Percentiles rank a stretch among this genome's conserved stretches.
These are phyloP conservation scores for Yarrowia sp. DNA, from an alignment of 805 yeast species.

Conservation along the genomic window DNA sequence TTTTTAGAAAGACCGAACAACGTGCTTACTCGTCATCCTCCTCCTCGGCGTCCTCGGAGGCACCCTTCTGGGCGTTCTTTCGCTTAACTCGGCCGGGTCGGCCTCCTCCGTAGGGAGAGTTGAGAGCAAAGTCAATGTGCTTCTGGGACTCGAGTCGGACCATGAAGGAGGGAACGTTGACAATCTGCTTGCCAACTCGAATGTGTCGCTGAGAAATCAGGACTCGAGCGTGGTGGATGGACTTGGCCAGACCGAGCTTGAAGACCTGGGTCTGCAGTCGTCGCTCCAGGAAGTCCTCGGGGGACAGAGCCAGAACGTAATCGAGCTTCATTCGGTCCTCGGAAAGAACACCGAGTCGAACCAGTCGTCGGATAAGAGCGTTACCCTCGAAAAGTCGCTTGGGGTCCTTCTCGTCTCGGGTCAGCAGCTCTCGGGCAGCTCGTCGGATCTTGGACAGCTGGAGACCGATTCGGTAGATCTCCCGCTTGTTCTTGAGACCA, in stretches of 20 bases:
- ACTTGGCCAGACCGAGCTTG: slow-evolving; percentile 99
- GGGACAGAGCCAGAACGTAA: slow-evolving; percentile 97
- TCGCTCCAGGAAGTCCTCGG: slow-evolving; percentile 99
- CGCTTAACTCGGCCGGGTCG: slow-evolving; percentile 99
- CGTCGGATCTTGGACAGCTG: slow-evolving; percentile 99
- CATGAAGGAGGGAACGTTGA: slow-evolving; percentile 98
- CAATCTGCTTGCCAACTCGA: slow-evolving; percentile 99
- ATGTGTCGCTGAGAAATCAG: slow-evolving; percentile 98
- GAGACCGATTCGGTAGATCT: slow-evolving; percentile 99
- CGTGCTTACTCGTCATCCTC: slow-evolving; percentile 42
- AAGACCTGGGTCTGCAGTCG: slow-evolving; percentile 99
- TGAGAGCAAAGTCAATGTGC: slow-evolving; percentile 99
- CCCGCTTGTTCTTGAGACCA: slow-evolving; percentile 99
- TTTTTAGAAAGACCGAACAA: not conserved
- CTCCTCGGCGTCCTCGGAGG: slow-evolving; percentile 73
- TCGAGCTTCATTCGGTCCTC: slow-evolving; percentile 99
- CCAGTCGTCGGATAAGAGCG: slow-evolving; percentile 99
- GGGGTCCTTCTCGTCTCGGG: slow-evolving; percentile 99
- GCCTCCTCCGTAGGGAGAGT: slow-evolving; percentile 99
- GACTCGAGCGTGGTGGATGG: slow-evolving; percentile 99
- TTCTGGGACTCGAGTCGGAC: slow-evolving; percentile 99
- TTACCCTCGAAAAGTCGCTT: slow-evolving; percentile 99
- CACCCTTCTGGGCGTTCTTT: slow-evolving; percentile 74
- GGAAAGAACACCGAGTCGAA: slow-evolving; percentile 97
- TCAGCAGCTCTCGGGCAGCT: slow-evolving; percentile 99